Evolutionary conservation across 441 rosid species (phyloP).

Genomic region (Eugenia klotzschiana): DNA sequence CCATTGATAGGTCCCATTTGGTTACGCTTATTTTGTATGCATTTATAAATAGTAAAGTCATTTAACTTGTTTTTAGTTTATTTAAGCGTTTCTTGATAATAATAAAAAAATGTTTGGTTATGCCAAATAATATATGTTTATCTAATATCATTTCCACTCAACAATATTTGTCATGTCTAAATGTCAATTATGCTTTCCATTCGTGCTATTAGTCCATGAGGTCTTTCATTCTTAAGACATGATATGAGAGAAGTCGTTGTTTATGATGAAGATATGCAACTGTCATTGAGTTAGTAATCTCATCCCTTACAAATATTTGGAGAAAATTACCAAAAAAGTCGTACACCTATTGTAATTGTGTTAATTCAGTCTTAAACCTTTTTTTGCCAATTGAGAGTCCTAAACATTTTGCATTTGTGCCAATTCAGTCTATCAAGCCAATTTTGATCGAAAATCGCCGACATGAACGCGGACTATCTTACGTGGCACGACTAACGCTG

Average conservation of each 20-base stretch:
- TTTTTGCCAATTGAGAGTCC: too few relatives aligned
- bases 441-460: too few relatives aligned
- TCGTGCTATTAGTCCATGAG: background rate
- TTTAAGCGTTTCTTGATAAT: background rate
- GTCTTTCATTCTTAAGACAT: background rate
- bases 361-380: too few relatives aligned
- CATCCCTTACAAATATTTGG: background rate
- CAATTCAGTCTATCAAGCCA: too few relatives aligned
- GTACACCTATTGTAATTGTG: too few relatives aligned
- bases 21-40: background rate
- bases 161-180: background rate
- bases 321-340: too few relatives aligned
- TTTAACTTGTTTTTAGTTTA: background rate
- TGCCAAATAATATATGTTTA: background rate
- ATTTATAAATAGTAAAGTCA: background rate
- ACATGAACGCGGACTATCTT: too few relatives aligned
- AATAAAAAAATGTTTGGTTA: background rate
- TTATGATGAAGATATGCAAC: background rate
- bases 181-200: background rate
- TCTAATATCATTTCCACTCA: background rate
- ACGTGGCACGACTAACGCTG: too few relatives aligned
- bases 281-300: background rate
- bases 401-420: too few relatives aligned
- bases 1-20: conserved; percentile 1
- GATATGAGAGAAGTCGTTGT: background rate